These are phyloP conservation scores for Colletotrichum tropicicola DNA, from an alignment of 2,329 filamentous ascomycete genomes.

Conservation along the genomic window DNA sequence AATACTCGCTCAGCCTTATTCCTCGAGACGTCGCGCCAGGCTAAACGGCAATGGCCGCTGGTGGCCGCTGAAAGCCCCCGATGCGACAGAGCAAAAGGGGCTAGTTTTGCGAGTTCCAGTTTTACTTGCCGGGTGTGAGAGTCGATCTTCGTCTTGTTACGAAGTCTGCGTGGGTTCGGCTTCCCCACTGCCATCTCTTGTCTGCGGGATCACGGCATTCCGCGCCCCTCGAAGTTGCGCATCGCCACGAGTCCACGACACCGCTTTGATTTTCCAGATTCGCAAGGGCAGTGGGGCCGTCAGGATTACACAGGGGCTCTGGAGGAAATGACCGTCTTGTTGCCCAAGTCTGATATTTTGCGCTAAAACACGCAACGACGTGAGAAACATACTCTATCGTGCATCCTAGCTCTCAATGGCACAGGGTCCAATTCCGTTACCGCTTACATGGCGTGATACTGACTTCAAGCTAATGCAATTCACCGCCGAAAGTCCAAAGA, in stretches of 20 bases:
- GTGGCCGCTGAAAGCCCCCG: background rate
- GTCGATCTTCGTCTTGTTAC: background rate
- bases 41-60: background rate
- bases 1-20: background rate
- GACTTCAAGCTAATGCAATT: background rate
- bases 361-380: background rate
- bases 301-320: background rate
- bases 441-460: background rate
- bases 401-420: background rate
- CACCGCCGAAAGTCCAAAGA: no score
- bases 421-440: background rate
- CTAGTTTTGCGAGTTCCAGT: background rate
- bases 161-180: background rate
- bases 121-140: background rate
- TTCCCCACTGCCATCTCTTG: background rate
- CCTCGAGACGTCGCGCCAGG: background rate
- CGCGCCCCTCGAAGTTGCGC: background rate
- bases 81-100: background rate
- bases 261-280: background rate
- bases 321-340: background rate
- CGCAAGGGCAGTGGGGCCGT: background rate
- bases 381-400: background rate
- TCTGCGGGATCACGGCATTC: background rate
- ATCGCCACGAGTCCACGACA: background rate
- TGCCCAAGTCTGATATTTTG: background rate